Evolutionary conservation across 2,329 filamentous ascomycete genomes (phyloP).

Genomic region (Scytalidium lignicola): DNA sequence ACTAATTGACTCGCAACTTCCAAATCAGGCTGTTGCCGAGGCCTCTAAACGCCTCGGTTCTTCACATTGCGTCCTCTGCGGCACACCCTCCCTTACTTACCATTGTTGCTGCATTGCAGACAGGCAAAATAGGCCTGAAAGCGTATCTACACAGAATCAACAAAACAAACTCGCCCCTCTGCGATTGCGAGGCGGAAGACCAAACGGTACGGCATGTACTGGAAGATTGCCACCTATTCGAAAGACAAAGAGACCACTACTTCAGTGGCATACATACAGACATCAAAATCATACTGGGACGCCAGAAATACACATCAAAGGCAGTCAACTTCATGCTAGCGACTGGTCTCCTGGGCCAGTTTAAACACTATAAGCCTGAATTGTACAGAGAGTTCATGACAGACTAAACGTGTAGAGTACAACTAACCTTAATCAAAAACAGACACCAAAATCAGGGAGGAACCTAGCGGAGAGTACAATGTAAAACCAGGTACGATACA

Average conservation of each 20-base stretch:
- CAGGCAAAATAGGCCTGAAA: no score
- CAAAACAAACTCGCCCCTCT: no score
- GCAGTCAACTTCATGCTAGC: conserved; percentile 30
- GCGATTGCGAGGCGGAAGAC: no score
- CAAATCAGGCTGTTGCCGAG: no score
- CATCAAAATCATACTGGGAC: conserved; percentile 30
- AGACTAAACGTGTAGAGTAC: no score
- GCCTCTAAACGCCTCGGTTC: no score
- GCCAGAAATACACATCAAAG: conserved; percentile 26
- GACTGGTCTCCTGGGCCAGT: conserved; percentile 19
- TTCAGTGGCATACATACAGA: conserved; percentile 16
- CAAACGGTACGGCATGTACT: conserved; percentile 23
- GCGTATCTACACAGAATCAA: no score
- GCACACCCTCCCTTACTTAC: no score
- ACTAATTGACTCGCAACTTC: no score
- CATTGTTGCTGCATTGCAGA: no score
- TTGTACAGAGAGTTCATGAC: not conserved
- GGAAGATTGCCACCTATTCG: conserved; percentile 25
- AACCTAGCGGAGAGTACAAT: not conserved
- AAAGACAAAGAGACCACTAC: conserved; percentile 21
- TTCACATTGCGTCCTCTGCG: no score
- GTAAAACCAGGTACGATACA: not conserved
- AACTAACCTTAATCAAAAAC: not conserved
- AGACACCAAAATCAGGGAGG: not conserved
- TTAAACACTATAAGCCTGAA: not conserved